Evolutionary conservation across 768 basidiomycete species (phyloP).

Genomic region (Lactifluus subvellereus): DNA sequence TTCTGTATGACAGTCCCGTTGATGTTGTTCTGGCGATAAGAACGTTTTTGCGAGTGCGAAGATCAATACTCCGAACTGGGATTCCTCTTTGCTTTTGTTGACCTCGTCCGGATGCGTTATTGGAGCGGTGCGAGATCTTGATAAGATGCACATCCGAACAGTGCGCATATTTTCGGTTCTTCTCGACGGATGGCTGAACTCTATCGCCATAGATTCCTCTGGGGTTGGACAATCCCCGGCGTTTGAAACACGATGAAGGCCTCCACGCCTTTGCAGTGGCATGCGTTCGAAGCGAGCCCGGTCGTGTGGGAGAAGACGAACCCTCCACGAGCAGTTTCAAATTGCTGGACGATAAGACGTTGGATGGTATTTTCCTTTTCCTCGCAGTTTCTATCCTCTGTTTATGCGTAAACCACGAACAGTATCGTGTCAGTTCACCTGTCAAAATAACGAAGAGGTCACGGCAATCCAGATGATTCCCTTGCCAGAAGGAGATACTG

Average conservation of each 20-base stretch:
- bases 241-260: slow-evolving; percentile 53
- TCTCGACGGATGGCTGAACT: slow-evolving; percentile 6
- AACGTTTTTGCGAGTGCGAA: slow-evolving; percentile 52
- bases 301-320: slow-evolving; percentile 47
- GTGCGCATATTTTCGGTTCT: slow-evolving; percentile 36
- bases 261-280: slow-evolving; percentile 61
- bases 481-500: slow-evolving; percentile 28
- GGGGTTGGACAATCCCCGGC: slow-evolving; percentile 64
- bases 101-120: slow-evolving; percentile 51
- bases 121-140: slow-evolving; percentile 59
- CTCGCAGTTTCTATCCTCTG: neutral
- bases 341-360: slow-evolving; percentile 57
- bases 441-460: slow-evolving; percentile 55
- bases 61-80: slow-evolving; percentile 45
- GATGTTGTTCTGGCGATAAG: slow-evolving; percentile 2
- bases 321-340: slow-evolving; percentile 51
- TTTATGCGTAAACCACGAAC: neutral
- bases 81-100: slow-evolving; percentile 53
- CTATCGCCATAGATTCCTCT: slow-evolving; percentile 50
- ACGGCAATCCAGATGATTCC: slow-evolving; percentile 41
- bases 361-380: slow-evolving; percentile 37
- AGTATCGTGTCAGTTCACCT: slow-evolving; percentile 46
- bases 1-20: neutral
- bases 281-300: slow-evolving; percentile 49
- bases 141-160: slow-evolving; percentile 77